phyloP scores from a whole-genome alignment of 2,329 filamentous ascomycete species.

The Alternaria conjuncta region DNA sequence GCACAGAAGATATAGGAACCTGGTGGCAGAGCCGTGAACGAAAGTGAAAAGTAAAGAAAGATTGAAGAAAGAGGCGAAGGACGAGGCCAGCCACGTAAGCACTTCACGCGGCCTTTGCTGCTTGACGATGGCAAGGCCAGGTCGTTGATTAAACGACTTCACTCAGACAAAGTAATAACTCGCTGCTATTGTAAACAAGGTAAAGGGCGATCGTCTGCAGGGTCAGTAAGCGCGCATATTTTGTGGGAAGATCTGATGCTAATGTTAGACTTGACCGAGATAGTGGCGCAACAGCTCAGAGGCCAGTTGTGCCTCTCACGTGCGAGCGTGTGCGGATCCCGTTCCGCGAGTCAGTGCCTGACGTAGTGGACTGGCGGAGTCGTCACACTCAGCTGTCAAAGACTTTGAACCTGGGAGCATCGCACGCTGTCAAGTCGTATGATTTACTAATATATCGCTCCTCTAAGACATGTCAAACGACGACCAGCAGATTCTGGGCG shows the following conservation, averaged over 20 bases:
- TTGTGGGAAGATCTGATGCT: conserved; percentile 1
- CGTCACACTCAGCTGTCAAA: conserved; percentile 4
- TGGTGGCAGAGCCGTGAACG: conserved; percentile 9
- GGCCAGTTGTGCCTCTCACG: conserved; percentile 10
- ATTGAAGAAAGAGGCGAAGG: conserved; percentile 18
- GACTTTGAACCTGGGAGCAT: not conserved
- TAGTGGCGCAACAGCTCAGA: conserved; percentile 18
- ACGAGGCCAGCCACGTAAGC: conserved; percentile 33
- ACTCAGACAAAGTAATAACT: not conserved
- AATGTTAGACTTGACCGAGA: conserved; percentile 5
- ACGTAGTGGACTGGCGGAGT: conserved; percentile 12
- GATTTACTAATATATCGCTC: not conserved
- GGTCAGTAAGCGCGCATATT: conserved; percentile 20
- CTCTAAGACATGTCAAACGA: conserved; percentile 71
- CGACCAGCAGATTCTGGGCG: conserved; percentile 78
- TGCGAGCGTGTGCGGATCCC: conserved; percentile 12
- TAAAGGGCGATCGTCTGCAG: conserved; percentile 20
- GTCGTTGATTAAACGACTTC: conserved; percentile 5
- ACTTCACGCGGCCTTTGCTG: conserved; percentile 29
- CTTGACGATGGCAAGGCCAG: conserved; percentile 16
- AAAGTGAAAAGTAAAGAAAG: conserved; percentile 10
- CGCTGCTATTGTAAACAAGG: conserved; percentile 8
- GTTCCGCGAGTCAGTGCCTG: conserved; percentile 19
- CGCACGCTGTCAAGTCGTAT: not conserved
- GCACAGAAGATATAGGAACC: not conserved